These are phyloP conservation scores for Zoysia pacifica DNA, from an alignment of 176 grass and related monocot species.

Conservation along the genomic window DNA sequence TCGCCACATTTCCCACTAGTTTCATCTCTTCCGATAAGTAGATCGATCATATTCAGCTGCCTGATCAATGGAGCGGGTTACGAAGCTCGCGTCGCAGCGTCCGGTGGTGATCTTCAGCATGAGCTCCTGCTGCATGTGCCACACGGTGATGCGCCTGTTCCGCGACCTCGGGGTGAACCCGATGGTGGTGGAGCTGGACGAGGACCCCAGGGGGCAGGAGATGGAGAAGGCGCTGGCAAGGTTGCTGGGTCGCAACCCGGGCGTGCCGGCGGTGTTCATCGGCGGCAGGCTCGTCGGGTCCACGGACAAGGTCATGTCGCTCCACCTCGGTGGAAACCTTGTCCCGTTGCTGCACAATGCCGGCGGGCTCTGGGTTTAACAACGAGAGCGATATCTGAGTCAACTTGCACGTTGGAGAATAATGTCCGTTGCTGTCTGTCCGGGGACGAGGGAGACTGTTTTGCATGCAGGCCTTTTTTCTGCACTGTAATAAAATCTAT, in stretches of 20 bases:
- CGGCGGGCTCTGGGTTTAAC: conserved; percentile 50
- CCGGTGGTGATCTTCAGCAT: conserved; percentile 79
- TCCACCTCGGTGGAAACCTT: conserved; percentile 49
- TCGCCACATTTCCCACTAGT: background rate
- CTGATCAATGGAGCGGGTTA: conserved; percentile 52
- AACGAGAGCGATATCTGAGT: background rate
- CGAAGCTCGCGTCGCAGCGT: conserved; percentile 61
- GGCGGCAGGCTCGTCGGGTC: conserved; percentile 48
- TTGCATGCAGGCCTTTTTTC: conserved; percentile 25
- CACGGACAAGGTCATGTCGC: conserved; percentile 57
- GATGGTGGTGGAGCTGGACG: conserved; percentile 48
- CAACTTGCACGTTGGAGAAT: background rate
- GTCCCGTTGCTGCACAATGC: conserved; percentile 49
- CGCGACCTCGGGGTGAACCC: conserved; percentile 59
- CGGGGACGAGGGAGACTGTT: background rate
- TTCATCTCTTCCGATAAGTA: background rate
- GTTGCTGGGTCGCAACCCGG: conserved; percentile 49
- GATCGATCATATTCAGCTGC: background rate
- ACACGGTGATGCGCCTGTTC: conserved; percentile 61
- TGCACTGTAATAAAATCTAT: conserved; percentile 31
- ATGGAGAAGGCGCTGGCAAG: conserved; percentile 52
- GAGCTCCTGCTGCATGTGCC: conserved; percentile 91
- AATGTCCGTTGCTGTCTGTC: background rate
- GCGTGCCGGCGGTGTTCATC: conserved; percentile 54
- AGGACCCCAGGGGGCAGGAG: conserved; percentile 45